Conservation (phyloP, 148 eudicot species). For the Heliamphora exappendiculata region DNA sequence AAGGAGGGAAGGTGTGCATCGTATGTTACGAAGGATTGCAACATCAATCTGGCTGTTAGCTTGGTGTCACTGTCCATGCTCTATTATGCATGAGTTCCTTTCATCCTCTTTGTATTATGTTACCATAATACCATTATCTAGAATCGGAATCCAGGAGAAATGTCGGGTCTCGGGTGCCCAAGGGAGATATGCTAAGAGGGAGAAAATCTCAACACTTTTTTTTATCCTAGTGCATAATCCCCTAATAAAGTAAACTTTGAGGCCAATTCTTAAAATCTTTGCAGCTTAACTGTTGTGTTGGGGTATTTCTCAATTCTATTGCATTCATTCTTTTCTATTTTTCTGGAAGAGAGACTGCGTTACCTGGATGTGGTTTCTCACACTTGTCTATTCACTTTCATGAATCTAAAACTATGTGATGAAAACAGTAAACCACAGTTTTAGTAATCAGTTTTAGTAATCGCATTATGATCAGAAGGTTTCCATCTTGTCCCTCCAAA, state of each 20-base stretch:
- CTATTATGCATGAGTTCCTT: neutral
- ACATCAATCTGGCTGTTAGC: neutral
- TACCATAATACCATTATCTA: too few relatives aligned
- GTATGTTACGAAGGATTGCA: neutral
- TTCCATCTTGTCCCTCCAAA: neutral
- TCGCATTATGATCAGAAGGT: neutral
- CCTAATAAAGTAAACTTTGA: too few relatives aligned
- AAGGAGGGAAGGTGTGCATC: too few relatives aligned
- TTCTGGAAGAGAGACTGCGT: neutral
- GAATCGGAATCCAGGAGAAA: too few relatives aligned
- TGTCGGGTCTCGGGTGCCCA: too few relatives aligned
- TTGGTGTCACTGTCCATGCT: neutral
- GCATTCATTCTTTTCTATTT: neutral
- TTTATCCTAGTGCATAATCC: too few relatives aligned
- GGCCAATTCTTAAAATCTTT: too few relatives aligned
- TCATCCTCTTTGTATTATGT: too few relatives aligned
- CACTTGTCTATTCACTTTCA: neutral
- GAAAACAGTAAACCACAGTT: neutral
- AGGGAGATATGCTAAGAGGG: too few relatives aligned
- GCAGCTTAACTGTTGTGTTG: too few relatives aligned
- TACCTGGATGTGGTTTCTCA: neutral
- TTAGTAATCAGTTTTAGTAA: neutral
- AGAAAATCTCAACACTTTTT: too few relatives aligned
- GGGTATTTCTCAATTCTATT: too few relatives aligned
- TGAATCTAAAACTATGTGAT: neutral